Evolutionary conservation across 495 filamentous ascomycete genomes (phyloP), one percentile per base, ranked within the genome.

Genomic region (Lentithecium fluviatile): DNA sequence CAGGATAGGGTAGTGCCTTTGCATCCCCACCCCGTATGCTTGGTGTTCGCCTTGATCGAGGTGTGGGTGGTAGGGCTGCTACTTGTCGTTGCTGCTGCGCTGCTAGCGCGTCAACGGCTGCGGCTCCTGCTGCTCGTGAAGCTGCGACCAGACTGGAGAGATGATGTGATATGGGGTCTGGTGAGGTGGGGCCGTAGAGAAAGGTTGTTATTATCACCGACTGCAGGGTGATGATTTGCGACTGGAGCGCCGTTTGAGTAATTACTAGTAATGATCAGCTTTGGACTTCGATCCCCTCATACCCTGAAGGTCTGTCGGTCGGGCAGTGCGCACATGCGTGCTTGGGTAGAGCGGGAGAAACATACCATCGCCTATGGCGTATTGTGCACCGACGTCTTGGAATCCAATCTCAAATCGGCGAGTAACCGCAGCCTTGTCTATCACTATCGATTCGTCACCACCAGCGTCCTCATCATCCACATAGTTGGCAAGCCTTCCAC

Each of bases 151-250:
- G 11, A 19, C 25, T 60, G 6, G 59, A 54, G 13, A 67, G 54
- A 6, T 67, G 64, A 32, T 62, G 59, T 2, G 59, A 67, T 40
- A 67, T 67, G 12, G 64, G 64, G 7, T 67, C 47, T n/a, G 42
- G 45, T 19, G 64, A 67, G n/a, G 48, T 63, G 1, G 64, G 64
- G 11, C 64, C 64, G 48, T 67, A 67, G 11, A 67, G 54, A 40
- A 67, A 67, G 1, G 55, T 63, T 1, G 54, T 63, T 0, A 67
- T 50, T 2, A 67, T 19, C 13, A 63, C 53, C 2, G 58, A 62
- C 46, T 67, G 64, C 13, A 67, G 64, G 0, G 49, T 56, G 7
- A 67, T 67, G 23, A 67, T 58, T 32, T 63, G 54, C 2, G 59
- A 49, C 32, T 67, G 64, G 11, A 67, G 59, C 15, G 26, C 59